phyloP scores from a whole-genome alignment of 805 yeast genomes.

The Ogataea saltuana region DNA sequence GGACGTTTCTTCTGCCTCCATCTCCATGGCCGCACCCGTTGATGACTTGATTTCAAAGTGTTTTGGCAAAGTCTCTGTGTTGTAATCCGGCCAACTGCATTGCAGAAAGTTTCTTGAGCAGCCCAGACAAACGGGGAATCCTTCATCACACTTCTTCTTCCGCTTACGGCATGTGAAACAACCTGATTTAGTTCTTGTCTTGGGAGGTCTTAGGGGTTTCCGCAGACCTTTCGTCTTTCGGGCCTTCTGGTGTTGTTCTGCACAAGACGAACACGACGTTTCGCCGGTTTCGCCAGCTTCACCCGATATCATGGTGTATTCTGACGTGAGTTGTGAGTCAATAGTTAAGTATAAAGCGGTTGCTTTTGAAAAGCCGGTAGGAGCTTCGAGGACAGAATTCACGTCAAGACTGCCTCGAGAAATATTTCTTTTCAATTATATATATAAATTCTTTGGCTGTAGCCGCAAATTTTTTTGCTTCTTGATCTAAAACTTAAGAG shows the following conservation, averaged over 20 bases:
- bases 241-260: not conserved
- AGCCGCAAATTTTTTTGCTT: no score
- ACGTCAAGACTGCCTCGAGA: no score
- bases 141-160: conserved; percentile 40
- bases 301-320: no score
- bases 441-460: no score
- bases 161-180: conserved; percentile 41
- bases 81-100: conserved; percentile 36
- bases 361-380: no score
- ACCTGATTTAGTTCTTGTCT: conserved; percentile 35
- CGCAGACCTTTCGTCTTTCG: not conserved
- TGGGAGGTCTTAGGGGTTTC: conserved; percentile 11
- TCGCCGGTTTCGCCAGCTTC: no score
- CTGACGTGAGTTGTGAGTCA: no score
- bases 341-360: no score
- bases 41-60: conserved; percentile 29
- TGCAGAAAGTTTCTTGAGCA: conserved; percentile 36
- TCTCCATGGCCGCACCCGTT: conserved; percentile 9
- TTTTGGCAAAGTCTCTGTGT: conserved; percentile 30
- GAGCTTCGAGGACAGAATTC: no score
- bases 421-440: no score
- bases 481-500: no score
- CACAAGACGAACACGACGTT: no score
- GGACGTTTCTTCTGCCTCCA: not conserved
- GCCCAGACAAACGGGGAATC: conserved; percentile 36